These are phyloP conservation scores for Malassezia yamatoensis DNA, from an alignment of 1,284 basidiomycete genomes.

Conservation along the genomic window DNA sequence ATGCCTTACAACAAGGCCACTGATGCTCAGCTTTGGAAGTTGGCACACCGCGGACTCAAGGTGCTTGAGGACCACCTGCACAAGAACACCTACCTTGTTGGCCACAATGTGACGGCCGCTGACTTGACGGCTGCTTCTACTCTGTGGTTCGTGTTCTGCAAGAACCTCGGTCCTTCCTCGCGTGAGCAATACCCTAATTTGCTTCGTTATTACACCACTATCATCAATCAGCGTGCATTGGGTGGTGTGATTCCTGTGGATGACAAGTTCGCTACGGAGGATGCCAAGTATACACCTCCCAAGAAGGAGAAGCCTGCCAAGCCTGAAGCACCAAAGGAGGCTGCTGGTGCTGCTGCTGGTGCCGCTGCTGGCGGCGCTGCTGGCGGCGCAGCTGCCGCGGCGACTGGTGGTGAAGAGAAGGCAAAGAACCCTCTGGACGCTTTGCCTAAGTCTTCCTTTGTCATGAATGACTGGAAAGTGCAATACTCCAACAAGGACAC, in stretches of 20 bases:
- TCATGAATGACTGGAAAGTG: slow-evolving; percentile 96
- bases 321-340: slow-evolving; percentile 49
- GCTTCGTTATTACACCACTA: slow-evolving; percentile 61
- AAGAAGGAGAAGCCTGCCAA: slow-evolving; percentile 51
- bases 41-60: slow-evolving; percentile 53
- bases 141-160: slow-evolving; percentile 23
- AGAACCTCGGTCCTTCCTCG: slow-evolving; percentile 30
- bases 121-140: slow-evolving; percentile 63
- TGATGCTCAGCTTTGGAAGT: slow-evolving; percentile 55
- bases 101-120: slow-evolving; percentile 85
- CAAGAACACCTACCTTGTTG: slow-evolving; percentile 77
- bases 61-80: slow-evolving; percentile 67
- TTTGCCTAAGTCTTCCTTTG: slow-evolving; percentile 80
- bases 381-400: slow-evolving; percentile 52
- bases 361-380: slow-evolving; percentile 36
- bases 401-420: slow-evolving; percentile 54
- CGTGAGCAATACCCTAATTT: slow-evolving; percentile 56
- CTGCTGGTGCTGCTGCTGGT: slow-evolving; percentile 36
- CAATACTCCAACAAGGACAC: slow-evolving; percentile 97
- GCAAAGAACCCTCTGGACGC: slow-evolving; percentile 86
- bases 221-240: slow-evolving; percentile 60
- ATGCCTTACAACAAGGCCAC: slow-evolving; percentile 49
- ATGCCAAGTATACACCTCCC: slow-evolving; percentile 62
- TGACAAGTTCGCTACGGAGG: slow-evolving; percentile 61
- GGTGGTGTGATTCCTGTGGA: slow-evolving; percentile 44